These are phyloP conservation scores for Prunella vulgaris DNA, from an alignment of 257 asterid genomes.

Conservation along the genomic window DNA sequence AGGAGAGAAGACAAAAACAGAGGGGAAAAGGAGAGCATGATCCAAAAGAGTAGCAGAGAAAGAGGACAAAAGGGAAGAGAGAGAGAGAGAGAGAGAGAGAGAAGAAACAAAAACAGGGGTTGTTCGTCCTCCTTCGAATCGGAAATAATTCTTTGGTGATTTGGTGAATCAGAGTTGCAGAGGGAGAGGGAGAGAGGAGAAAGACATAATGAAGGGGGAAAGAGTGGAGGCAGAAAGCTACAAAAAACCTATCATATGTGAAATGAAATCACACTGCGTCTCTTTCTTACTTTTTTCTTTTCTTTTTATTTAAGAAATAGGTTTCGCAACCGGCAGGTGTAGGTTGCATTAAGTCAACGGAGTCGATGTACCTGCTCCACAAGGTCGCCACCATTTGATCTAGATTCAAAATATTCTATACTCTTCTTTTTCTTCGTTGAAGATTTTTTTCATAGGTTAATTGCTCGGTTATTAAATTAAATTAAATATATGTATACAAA, in stretches of 20 bases:
- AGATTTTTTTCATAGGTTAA: too few relatives aligned
- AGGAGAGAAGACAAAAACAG: conserved; percentile 14
- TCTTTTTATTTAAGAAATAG: conserved; percentile 19
- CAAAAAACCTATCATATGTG: conserved; percentile 30
- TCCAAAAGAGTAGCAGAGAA: neutral
- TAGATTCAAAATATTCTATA: neutral
- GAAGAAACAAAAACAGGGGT: neutral
- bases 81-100: neutral
- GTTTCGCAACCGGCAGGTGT: conserved; percentile 58
- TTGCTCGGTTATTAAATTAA: too few relatives aligned
- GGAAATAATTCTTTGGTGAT: neutral
- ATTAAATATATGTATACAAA: too few relatives aligned
- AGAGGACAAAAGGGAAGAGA: conserved; percentile 24
- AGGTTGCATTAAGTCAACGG: conserved; percentile 53
- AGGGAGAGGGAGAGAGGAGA: neutral
- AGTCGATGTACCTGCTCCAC: conserved; percentile 13
- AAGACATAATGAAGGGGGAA: conserved; percentile 13
- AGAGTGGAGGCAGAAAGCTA: conserved; percentile 34
- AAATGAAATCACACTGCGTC: conserved; percentile 30
- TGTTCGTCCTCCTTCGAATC: neutral
- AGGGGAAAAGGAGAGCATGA: conserved; percentile 10
- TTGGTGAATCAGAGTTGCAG: conserved; percentile 20
- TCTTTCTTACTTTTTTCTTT: neutral
- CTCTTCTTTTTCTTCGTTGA: too few relatives aligned
- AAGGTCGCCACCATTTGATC: conserved; percentile 1